Conservation (phyloP, 2,329 filamentous ascomycete genomes). For the Zopfia rhizophila region DNA sequence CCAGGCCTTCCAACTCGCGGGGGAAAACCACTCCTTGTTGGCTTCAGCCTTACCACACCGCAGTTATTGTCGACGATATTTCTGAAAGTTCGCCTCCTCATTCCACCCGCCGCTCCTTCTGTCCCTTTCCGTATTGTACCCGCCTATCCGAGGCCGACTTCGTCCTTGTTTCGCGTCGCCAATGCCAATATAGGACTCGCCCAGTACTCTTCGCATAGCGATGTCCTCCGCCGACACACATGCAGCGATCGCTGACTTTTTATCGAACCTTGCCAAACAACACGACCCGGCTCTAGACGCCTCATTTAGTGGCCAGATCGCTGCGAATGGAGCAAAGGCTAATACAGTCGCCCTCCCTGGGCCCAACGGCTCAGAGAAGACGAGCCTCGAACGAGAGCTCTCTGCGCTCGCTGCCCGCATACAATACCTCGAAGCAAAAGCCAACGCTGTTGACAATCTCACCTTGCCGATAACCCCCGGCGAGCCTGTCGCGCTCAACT, state of each 20-base stretch:
- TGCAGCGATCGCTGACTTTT: slow-evolving; percentile 51
- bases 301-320: slow-evolving; percentile 57
- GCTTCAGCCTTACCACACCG: too few relatives aligned
- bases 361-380: slow-evolving; percentile 77
- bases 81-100: slow-evolving; percentile 11
- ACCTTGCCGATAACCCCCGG: slow-evolving; percentile 83
- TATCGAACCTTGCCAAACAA: slow-evolving; percentile 61
- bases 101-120: slow-evolving; percentile 7
- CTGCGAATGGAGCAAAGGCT: slow-evolving; percentile 62
- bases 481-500: slow-evolving; percentile 64
- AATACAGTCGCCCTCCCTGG: slow-evolving; percentile 79
- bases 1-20: not conserved
- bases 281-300: slow-evolving; percentile 55
- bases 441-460: slow-evolving; percentile 68
- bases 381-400: slow-evolving; percentile 83
- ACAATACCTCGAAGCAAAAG: slow-evolving; percentile 83
- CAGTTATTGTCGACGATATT: too few relatives aligned
- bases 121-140: slow-evolving; percentile 9
- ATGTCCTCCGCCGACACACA: slow-evolving; percentile 49
- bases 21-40: not conserved
- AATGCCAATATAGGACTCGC: slow-evolving; percentile 48
- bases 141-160: slow-evolving; percentile 27
- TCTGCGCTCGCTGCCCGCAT: slow-evolving; percentile 80
- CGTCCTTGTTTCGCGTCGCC: slow-evolving; percentile 31
- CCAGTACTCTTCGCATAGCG: slow-evolving; percentile 37